A percentile compares a stretch with the other conserved stretches of the same genome.
These are phyloP conservation scores for Penicillium sclerotiorum DNA, from an alignment of 2,329 filamentous ascomycete species.

Conservation along the genomic window DNA sequence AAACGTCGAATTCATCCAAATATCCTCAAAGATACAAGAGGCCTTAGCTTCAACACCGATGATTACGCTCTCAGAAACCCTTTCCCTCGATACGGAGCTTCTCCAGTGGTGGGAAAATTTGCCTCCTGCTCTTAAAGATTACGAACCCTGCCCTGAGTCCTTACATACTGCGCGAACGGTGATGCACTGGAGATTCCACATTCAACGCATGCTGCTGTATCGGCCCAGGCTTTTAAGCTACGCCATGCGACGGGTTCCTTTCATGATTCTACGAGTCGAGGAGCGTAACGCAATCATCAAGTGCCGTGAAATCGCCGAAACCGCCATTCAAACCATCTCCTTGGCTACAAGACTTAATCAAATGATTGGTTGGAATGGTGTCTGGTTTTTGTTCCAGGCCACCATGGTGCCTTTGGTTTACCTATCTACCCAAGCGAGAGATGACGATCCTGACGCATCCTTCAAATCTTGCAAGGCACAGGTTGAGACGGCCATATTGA, in stretches of 20 bases:
- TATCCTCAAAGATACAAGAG: conserved; percentile 77
- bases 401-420: conserved; percentile 77
- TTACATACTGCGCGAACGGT: conserved; percentile 72
- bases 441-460: conserved; percentile 63
- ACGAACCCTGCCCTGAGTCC: conserved; percentile 69
- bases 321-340: conserved; percentile 72
- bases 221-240: conserved; percentile 71
- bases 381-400: conserved; percentile 80
- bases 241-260: conserved; percentile 56
- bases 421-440: conserved; percentile 57
- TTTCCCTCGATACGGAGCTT: conserved; percentile 67
- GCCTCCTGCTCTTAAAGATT: conserved; percentile 65
- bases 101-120: conserved; percentile 72
- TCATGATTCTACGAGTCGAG: conserved; percentile 56
- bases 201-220: conserved; percentile 74
- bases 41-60: conserved; percentile 71
- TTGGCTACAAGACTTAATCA: conserved; percentile 71
- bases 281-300: conserved; percentile 69
- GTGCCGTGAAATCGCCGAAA: conserved; percentile 69
- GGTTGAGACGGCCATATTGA: conserved; percentile 52
- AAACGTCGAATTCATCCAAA: conserved; percentile 77
- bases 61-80: conserved; percentile 67
- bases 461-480: conserved; percentile 56
- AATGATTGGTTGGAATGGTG: conserved; percentile 78
- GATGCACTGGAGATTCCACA: conserved; percentile 83